Conservation (phyloP, 768 basidiomycete species). For the Mrakia gelida region DNA sequence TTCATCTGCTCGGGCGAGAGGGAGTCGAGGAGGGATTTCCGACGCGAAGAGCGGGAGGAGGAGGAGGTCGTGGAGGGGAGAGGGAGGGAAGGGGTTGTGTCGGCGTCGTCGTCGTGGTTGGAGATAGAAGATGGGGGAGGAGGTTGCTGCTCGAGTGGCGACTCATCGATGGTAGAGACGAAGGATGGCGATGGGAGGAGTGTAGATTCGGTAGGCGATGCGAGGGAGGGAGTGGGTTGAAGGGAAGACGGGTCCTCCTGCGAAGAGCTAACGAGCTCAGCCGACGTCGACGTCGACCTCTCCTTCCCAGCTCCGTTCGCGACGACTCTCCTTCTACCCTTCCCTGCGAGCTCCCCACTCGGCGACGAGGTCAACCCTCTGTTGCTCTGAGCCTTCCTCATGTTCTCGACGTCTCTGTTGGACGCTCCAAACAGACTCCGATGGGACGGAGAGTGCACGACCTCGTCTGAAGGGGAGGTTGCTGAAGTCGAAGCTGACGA, state of each 20-base stretch:
- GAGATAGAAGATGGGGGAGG: neutral
- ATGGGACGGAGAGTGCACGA: neutral
- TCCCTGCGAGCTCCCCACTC: neutral
- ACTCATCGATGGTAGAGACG: neutral
- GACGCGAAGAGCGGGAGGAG: neutral
- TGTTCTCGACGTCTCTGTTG: neutral
- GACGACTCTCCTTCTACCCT: neutral
- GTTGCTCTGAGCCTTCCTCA: constrained; percentile 18
- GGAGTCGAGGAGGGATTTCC: constrained; percentile 25
- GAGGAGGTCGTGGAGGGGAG: neutral
- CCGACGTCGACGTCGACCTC: neutral
- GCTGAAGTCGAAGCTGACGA: neutral
- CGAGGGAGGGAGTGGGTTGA: too few species aligned
- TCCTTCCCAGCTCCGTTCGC: neutral
- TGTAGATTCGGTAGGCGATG: neutral
- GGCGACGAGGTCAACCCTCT: neutral
- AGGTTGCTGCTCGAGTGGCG: neutral
- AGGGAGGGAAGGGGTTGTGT: neutral
- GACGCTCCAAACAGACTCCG: constrained; percentile 25
- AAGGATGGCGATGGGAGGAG: neutral
- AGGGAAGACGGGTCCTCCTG: too few species aligned
- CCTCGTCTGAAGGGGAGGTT: neutral
- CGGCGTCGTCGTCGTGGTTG: neutral
- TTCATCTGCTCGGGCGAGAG: constrained; percentile 24
- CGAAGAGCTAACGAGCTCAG: neutral